Evolutionary conservation across 2,329 filamentous ascomycete species (phyloP).

Genomic region (Fusarium sp.): DNA sequence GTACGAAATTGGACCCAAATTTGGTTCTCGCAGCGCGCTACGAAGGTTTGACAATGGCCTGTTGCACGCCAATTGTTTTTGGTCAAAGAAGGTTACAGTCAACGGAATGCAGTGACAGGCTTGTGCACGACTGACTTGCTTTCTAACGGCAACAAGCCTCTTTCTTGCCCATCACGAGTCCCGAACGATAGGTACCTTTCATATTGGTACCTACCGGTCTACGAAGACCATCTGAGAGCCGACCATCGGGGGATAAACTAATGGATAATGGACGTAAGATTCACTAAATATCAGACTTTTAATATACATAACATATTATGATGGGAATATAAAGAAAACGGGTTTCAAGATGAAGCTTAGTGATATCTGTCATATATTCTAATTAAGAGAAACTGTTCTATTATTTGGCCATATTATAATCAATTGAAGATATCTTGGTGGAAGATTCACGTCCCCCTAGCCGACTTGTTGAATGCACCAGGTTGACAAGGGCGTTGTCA

Average conservation of each 20-base stretch:
- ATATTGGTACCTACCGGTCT: slow-evolving; percentile 8
- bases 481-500: slow-evolving; percentile 27
- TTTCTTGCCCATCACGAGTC: slow-evolving; percentile 33
- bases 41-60: slow-evolving; percentile 28
- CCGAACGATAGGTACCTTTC: slow-evolving; percentile 18
- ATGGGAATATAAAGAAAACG: too few species aligned
- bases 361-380: too few species aligned
- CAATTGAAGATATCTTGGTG: too few species aligned
- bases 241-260: neutral
- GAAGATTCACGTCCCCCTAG: neutral
- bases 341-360: too few species aligned
- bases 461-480: slow-evolving; percentile 31
- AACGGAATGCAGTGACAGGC: slow-evolving; percentile 37
- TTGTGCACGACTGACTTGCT: slow-evolving; percentile 35
- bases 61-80: slow-evolving; percentile 32
- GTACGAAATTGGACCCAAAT: slow-evolving; percentile 27
- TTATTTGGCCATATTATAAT: too few species aligned
- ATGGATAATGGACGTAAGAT: too few species aligned
- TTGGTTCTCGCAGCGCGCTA: slow-evolving; percentile 20
- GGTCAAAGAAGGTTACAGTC: slow-evolving; percentile 34
- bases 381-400: too few species aligned
- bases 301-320: too few species aligned
- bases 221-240: slow-evolving; percentile 11
- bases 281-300: too few species aligned
- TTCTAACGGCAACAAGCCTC: slow-evolving; percentile 43